Base-by-base conservation (phyloP, 768 basidiomycete genomes). In the Mycena haematopus region DNA sequence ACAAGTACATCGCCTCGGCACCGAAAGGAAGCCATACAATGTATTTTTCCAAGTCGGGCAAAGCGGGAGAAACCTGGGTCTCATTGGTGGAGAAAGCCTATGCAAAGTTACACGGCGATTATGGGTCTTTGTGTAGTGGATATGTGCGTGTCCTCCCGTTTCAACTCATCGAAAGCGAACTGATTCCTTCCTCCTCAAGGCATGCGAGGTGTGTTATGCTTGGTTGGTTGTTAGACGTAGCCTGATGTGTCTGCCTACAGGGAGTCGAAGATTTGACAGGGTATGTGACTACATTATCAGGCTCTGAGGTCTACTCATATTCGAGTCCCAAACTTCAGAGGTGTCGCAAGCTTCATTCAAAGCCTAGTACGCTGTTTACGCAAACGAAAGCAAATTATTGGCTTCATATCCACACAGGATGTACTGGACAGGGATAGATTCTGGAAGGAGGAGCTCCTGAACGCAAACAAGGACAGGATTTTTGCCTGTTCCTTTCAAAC, bases 91-190 rank as follows among this genome's bases (percentile, higher is more conserved):
- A 77, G 53, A 77, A 77, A 60, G 76, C 76, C 6, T 77, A 69
- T 45, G 76, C 76, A 8, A 77, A 77, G 56, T 45, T 77, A 10
- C 73, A 76, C 58, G 75, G 75, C 5, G 75, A 76, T 52, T 77
- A 75, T 64, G 70, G 67, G 13, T 64, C 70, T 1, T 57, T 76
- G 25, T 52, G 49, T 15, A 68, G 72, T 15, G 75, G 75, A n/a
- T 62, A 62, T 59, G 60, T 66, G 24, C 0, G 60, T 63, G 62
- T 10, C 27, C 2, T 22, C 21, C 13, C 2, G 9, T n/a, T 15
- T n/a, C 25, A 17, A 45, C 1, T 24, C 19, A 17, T 27, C 1
- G 0, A 15, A 22, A 33, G 17, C 11, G 31, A 8, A 19, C 38
- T 57, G 14, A 63, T 68, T 56, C 13, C 50, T 71, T 33, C 69